Conservation (phyloP, 179 eudicot genomes). For the Patellifolia procumbens region DNA sequence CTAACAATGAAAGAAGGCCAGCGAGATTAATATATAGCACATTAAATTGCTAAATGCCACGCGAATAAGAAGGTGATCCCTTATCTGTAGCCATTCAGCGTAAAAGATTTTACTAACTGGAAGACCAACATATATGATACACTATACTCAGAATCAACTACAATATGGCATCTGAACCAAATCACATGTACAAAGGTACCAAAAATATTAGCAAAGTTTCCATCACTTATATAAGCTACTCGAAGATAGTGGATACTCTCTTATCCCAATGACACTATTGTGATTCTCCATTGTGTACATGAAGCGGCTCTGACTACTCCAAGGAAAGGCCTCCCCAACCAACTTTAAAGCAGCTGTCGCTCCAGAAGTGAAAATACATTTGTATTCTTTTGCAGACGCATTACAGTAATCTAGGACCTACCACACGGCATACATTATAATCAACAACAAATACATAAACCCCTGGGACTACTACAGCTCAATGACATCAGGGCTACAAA, state of each 20-base stretch:
- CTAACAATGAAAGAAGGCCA: neutral
- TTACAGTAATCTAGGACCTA: slow-evolving; percentile 87
- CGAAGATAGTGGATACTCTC: slow-evolving; percentile 74
- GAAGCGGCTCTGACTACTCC: slow-evolving; percentile 79
- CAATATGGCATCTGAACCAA: neutral
- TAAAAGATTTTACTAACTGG: neutral
- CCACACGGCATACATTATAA: slow-evolving; percentile 7
- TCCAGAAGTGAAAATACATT: slow-evolving; percentile 92
- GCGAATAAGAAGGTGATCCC: neutral
- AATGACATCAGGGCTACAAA: neutral
- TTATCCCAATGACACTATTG: slow-evolving; percentile 89
- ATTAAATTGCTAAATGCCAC: neutral
- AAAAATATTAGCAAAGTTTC: neutral
- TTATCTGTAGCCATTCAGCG: neutral
- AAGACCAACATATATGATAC: neutral
- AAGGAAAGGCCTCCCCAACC: slow-evolving; percentile 95
- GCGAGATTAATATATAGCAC: neutral
- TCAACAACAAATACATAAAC: slow-evolving; percentile 13
- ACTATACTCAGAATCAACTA: neutral
- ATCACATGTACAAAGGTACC: neutral
- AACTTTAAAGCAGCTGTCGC: slow-evolving; percentile 90
- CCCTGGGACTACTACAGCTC: neutral
- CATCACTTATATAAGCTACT: too few relatives aligned
- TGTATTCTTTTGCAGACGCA: slow-evolving; percentile 85
- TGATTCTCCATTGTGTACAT: slow-evolving; percentile 97